Percentiles rank a stretch among this genome's conserved stretches.
These are phyloP conservation scores for Coemansia furcata DNA, from an alignment of 192 early-diverging fungal genomes.

Conservation along the genomic window DNA sequence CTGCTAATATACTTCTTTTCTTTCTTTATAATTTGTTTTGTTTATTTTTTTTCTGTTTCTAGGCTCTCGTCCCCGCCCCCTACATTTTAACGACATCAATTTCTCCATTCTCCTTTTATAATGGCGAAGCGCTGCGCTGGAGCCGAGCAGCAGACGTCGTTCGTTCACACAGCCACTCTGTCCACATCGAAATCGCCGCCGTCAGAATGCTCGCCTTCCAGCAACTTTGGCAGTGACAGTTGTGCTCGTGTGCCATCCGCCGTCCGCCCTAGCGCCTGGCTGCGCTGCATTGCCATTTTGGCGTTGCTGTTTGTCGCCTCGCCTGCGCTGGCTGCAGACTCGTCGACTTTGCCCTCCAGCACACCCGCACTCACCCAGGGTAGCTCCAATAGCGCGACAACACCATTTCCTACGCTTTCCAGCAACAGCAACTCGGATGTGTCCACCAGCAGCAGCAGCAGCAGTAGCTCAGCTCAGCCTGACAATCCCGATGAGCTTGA, in stretches of 20 bases:
- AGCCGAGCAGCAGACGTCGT: background rate
- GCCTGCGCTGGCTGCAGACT: slow-evolving; percentile 24
- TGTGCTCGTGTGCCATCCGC: background rate
- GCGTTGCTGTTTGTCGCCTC: slow-evolving; percentile 25
- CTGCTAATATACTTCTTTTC: background rate
- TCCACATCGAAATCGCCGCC: background rate
- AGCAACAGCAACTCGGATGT: background rate
- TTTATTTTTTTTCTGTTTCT: slow-evolving; percentile 1
- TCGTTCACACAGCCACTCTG: background rate
- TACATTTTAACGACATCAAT: background rate
- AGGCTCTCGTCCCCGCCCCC: background rate
- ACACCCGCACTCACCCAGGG: background rate
- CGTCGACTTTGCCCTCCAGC: background rate
- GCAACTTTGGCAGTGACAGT: background rate
- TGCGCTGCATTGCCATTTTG: slow-evolving; percentile 18
- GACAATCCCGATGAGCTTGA: background rate
- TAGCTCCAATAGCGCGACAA: background rate
- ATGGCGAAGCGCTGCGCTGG: slow-evolving; percentile 2
- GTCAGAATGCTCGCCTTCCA: background rate
- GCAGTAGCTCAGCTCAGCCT: background rate
- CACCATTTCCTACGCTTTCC: background rate
- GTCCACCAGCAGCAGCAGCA: background rate
- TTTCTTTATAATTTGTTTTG: background rate
- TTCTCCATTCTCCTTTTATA: background rate
- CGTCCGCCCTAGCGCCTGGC: slow-evolving; percentile 6